phyloP scores from a whole-genome alignment of 768 basidiomycete genomes.

The Lactarius trivialis region DNA sequence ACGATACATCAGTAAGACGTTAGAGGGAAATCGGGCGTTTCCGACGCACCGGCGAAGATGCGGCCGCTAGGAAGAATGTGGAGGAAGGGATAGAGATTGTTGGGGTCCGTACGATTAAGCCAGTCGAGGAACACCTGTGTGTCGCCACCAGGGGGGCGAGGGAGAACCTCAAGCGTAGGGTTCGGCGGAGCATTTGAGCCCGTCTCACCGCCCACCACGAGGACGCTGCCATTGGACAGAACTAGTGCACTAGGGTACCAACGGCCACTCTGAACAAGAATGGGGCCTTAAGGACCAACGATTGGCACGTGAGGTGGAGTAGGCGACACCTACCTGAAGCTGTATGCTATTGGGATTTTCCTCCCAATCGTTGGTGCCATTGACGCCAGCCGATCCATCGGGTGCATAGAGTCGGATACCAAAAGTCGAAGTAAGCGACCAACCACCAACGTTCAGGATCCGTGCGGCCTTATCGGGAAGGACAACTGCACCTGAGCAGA shows the following conservation, averaged over 20 bases:
- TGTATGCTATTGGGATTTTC: constrained; percentile 52
- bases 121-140: constrained; percentile 59
- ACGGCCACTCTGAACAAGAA: constrained; percentile 41
- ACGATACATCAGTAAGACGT: neutral
- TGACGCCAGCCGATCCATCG: constrained; percentile 57
- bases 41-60: constrained; percentile 59
- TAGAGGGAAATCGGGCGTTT: neutral
- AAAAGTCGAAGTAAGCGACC: constrained; percentile 66
- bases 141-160: constrained; percentile 55
- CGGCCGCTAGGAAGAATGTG: constrained; percentile 61
- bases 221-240: constrained; percentile 65
- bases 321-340: constrained; percentile 45
- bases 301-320: neutral
- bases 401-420: constrained; percentile 72
- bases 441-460: constrained; percentile 59
- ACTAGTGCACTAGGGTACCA: constrained; percentile 71
- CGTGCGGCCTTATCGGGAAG: constrained; percentile 70
- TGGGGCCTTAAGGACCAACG: neutral
- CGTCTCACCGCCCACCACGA: constrained; percentile 69
- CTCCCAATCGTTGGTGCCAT: constrained; percentile 75
- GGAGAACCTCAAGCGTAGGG: constrained; percentile 67
- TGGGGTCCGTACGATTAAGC: constrained; percentile 65
- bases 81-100: constrained; percentile 77
- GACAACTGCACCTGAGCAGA: constrained; percentile 68
- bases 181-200: constrained; percentile 62